Evolutionary conservation across 805 yeast genomes (phyloP).

Genomic region (Soucietia sequanensis): DNA sequence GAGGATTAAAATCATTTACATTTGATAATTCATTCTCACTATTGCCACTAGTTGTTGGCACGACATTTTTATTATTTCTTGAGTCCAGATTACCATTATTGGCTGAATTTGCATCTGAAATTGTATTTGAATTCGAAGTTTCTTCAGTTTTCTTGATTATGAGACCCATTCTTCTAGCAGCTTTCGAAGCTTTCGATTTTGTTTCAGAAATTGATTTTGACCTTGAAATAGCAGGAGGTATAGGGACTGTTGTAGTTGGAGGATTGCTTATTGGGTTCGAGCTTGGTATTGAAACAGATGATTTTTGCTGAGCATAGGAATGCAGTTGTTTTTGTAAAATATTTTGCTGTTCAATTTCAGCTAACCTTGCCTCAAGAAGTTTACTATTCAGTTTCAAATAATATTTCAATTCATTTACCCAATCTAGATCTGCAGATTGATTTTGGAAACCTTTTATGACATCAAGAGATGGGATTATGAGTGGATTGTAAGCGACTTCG

Average conservation of each 20-base stretch:
- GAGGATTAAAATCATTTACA: too few species aligned
- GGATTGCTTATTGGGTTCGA: background rate
- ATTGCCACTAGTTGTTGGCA: background rate
- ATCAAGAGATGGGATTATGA: slow-evolving; percentile 46
- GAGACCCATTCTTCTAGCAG: slow-evolving; percentile 75
- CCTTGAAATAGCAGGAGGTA: slow-evolving; percentile 21
- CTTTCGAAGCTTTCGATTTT: slow-evolving; percentile 54
- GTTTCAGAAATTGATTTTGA: slow-evolving; percentile 34
- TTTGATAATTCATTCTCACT: too few species aligned
- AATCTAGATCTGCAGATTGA: slow-evolving; percentile 41
- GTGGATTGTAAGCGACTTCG: slow-evolving; percentile 64
- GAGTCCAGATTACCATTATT: too few species aligned
- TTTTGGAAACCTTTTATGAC: slow-evolving; percentile 31
- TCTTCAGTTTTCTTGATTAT: slow-evolving; percentile 48
- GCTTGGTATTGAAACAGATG: background rate
- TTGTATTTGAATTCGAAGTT: slow-evolving; percentile 1
- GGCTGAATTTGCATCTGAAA: background rate
- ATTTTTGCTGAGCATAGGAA: background rate
- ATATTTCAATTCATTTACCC: slow-evolving; percentile 41
- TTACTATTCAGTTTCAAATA: slow-evolving; percentile 37
- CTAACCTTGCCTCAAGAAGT: slow-evolving; percentile 27
- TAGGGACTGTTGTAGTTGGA: slow-evolving; percentile 4
- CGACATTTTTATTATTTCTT: background rate
- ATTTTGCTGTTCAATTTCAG: slow-evolving; percentile 12
- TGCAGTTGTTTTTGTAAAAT: slow-evolving; percentile 7